Evolutionary conservation across 768 basidiomycete genomes (phyloP), one percentile per base, ranked within the genome.

Genomic region (Tulasnella sp.): DNA sequence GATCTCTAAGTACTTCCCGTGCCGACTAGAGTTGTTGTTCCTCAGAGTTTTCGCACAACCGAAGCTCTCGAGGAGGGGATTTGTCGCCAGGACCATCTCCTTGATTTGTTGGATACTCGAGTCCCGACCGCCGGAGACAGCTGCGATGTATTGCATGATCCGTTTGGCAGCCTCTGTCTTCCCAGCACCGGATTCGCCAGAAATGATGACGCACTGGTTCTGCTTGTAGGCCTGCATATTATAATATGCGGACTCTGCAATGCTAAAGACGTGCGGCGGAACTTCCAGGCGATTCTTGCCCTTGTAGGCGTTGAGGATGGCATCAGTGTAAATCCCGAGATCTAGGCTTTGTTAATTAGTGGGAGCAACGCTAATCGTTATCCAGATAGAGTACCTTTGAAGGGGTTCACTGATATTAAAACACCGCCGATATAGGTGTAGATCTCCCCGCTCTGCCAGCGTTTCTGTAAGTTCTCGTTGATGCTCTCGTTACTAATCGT

Each of bases 141-240:
- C 96, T 15, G 96, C 96, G 65, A 99, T 94, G 68, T 99, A 99
- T 70, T 97, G 93, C 96, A 99, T 99, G 72, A 99, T 98, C 50
- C 92, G 83, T 71, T 98, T 98, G 21, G 96, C 96, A 2, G 96
- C 96, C 72, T 98, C 96, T 2, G 96, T 99, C 77, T 99, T 99
- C 52, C 96, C 96, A 3, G 96, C 96, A 52, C 96, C 96, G 15
- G 93, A 97, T 75, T 99, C 96, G 56, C 96, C 96, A 34, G 93
- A 92, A 67, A 99, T 98, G 73, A 99, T 99, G 56, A 99, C 94
- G 70, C 94, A 98, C 74, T 99, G 96, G 68, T 98, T 99, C 73
- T 99, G 94, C 71, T 93, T 87, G 73, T 99, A 96, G 27, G 92
- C 90, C 64, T 92, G 93, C 96, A 99, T 98, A 70, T 93, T 91